Base-by-base conservation (phyloP, 1,139 yeast genomes). In the Debaryomyces nepalensis region DNA sequence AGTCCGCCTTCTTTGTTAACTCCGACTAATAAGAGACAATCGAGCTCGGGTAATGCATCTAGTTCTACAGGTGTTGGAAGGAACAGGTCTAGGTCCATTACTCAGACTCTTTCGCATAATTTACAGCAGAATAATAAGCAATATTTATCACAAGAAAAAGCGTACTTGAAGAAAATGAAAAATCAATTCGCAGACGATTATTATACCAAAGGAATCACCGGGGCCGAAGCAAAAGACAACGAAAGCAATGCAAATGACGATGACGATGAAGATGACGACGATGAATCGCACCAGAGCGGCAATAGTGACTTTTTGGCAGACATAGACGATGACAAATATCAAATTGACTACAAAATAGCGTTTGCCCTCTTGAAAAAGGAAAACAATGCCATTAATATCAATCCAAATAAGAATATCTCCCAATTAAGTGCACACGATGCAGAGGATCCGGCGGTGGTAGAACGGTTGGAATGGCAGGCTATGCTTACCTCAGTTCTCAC, bases 381-480 rank as follows among this genome's bases (percentile, higher is more conserved):
- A 44, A 63, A 67, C 18, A 58, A 67, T 4, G 70, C 68, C 40
- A 62, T 66, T 36, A 59, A 66, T 35, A 47, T 66, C 16, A 63
- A 65, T 43, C 63, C 71, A 2, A 63, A 59, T 39, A 67, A 70
- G 30, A 63, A 69, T 43, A 59, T 71, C 34, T 70, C 77, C 21
- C 66, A 71, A 35, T 55, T 77, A 33, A 65, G 68, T 43, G 66
- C 67, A 36, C 73, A 75, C 33, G 67, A 66, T 26, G 73, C 73
- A 6, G 74, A 78, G 41, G 87, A 84, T 51, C 86, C 87, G 2
- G 76, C 78, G 16, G 82, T 88, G 15, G 62, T 83, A 21, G 98
- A 90, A 59, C 72, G 99, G 38, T 72, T 91, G 20, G 97, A 91
- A 65, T 93, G 99, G 99, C 98, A 93, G 61, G 81, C 95, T 0